Base-by-base conservation (phyloP, 106 monocot species). In the Dendrobium chrysotoxum region DNA sequence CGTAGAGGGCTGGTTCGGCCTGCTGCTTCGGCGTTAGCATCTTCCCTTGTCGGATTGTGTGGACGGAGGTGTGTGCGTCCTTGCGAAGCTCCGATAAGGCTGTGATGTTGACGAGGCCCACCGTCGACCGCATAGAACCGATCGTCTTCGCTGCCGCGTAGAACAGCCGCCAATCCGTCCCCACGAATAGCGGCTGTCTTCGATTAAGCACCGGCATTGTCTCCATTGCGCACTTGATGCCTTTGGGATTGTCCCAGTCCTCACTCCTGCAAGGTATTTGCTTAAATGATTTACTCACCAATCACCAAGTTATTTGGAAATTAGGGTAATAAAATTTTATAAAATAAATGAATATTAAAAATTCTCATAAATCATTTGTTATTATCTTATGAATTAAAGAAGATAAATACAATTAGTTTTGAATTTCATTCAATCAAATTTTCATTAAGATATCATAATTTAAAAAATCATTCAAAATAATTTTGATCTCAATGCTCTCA, bases 191-290 rank as follows among this genome's bases (percentile, higher is more conserved):
- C 65, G 84, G 86, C 23, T 35, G 20, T 16, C 86, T 88, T 53
- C 30, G 35, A 82, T 90, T 90, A 45, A 77, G 31, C 31, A 92
- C 82, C 13, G 94, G 96, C 55, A 79, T 7, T 7, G 92, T 96
- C 88, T 96, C 94, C 79, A 81, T 78, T 8, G 93, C 90, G 54
- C 96, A 96, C 64, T 93, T 93, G 72, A 92, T 93, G 42, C 91
- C 93, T 6, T 85, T 78, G 7, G 90, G 87, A 78, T 96, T 90
- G 66, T 84, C 86, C 96, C 96, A 94, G 21, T 87, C 87, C 57
- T 57, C 71, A 20, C 88, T 85, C 84, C 96, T 96, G 44, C 44
- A 44, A 9, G 8, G 44, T 1, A 9, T 44, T 44, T 44, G 44
- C 9, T 44, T 44, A 6, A 44, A 0, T 35, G 35, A 35, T 35